These are phyloP conservation scores for Umbelopsis sp. DNA, from an alignment of 371 early-diverging fungal genomes.

Conservation along the genomic window DNA sequence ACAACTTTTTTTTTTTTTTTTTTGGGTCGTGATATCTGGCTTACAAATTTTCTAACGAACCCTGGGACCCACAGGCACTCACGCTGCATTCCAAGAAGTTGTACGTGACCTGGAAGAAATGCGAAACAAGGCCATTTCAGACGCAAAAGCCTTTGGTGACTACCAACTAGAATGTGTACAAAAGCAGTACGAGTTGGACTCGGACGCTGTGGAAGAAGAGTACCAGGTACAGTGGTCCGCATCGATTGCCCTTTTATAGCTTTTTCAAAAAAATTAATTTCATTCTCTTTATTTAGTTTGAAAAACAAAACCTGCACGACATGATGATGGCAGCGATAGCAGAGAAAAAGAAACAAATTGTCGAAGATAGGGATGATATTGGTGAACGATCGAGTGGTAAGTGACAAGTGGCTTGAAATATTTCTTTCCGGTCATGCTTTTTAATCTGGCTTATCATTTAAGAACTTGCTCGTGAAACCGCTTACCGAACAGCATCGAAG, in stretches of 20 bases:
- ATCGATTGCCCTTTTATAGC: background rate
- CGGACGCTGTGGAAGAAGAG: conserved; percentile 42
- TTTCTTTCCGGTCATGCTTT: background rate
- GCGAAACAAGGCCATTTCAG: conserved; percentile 37
- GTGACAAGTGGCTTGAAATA: background rate
- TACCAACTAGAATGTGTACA: conserved; percentile 41
- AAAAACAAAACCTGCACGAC: conserved; percentile 28
- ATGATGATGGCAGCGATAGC: conserved; percentile 41
- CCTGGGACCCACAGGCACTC: conserved; percentile 32
- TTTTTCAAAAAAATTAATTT: background rate
- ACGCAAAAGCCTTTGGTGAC: conserved; percentile 39
- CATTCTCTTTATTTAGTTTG: conserved; percentile 19
- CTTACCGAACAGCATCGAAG: conserved; percentile 8
- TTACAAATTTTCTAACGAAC: background rate
- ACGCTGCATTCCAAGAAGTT: conserved; percentile 43
- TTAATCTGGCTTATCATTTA: background rate
- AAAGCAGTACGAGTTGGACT: conserved; percentile 34
- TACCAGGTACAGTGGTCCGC: conserved; percentile 31
- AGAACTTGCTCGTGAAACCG: conserved; percentile 13
- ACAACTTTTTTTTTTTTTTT: too few relatives aligned
- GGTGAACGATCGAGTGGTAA: conserved; percentile 17
- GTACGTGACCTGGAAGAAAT: conserved; percentile 45
- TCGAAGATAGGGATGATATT: conserved; percentile 36
- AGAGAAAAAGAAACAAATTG: conserved; percentile 38
- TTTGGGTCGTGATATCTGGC: background rate